phyloP scores from a whole-genome alignment of 208 protist genomes.

The Polymyxa betae region DNA sequence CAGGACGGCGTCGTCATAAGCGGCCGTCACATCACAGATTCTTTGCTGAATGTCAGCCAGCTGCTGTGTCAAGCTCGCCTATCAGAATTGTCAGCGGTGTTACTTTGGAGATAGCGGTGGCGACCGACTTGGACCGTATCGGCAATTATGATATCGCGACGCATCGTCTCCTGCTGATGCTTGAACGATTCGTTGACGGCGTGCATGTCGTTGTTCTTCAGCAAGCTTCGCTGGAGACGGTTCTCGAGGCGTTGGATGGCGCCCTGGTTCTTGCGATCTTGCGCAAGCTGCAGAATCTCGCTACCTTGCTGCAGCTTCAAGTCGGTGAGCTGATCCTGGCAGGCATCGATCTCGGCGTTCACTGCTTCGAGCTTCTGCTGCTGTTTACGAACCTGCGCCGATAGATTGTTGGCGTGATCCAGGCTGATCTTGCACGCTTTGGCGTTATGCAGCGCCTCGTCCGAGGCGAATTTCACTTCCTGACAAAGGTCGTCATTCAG shows the following conservation, averaged over 20 bases:
- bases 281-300: not conserved
- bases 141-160: slow-evolving; percentile 2
- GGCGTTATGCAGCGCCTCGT: not conserved
- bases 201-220: slow-evolving; percentile 45
- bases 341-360: not conserved
- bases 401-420: not conserved
- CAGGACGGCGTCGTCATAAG: not conserved
- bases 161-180: not conserved
- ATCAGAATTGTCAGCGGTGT: not conserved
- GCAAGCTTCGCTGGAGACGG: slow-evolving; percentile 39
- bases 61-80: not conserved
- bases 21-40: slow-evolving; percentile 10
- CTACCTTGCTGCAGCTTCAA: not conserved
- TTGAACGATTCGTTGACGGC: not conserved
- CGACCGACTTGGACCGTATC: slow-evolving; percentile 22
- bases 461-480: not conserved
- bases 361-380: not conserved
- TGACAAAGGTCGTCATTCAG: slow-evolving; percentile 18
- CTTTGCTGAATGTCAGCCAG: not conserved
- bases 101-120: not conserved
- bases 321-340: not conserved
- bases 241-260: not conserved
- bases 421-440: not conserved
- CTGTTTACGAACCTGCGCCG: not conserved
- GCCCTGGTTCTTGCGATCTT: not conserved